Conservation (phyloP, 2,329 filamentous ascomycete species). For the Lasiodiplodia gonubiensis region DNA sequence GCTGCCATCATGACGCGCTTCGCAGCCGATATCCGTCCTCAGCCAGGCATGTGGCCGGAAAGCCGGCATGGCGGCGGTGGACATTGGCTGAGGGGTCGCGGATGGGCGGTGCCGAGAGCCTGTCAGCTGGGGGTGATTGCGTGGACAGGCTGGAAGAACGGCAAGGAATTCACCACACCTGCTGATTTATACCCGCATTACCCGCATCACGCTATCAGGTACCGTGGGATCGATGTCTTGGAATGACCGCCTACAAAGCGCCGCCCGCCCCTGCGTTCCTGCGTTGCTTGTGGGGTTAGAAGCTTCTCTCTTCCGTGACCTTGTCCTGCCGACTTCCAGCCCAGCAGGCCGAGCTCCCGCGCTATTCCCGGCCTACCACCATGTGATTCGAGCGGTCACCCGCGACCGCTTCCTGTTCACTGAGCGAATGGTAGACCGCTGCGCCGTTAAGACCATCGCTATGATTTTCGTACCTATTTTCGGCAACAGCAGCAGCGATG, state of each 20-base stretch:
- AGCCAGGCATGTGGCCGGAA: not conserved
- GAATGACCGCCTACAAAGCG: slow-evolving; percentile 7
- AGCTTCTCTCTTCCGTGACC: not conserved
- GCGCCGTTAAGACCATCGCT: not conserved
- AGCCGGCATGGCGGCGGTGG: slow-evolving; percentile 2
- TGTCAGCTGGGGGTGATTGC: slow-evolving; percentile 11
- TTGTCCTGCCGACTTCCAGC: too few relatives aligned
- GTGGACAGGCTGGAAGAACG: slow-evolving; percentile 4
- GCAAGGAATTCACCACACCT: not conserved
- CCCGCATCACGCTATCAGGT: slow-evolving; percentile 9
- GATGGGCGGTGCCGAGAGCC: slow-evolving; percentile 5
- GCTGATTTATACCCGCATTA: not conserved
- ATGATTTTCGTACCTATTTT: slow-evolving; percentile 8
- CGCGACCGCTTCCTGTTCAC: not conserved
- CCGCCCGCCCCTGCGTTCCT: not conserved
- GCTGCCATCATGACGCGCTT: not conserved
- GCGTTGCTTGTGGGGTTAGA: too few relatives aligned
- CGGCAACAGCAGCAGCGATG: not conserved
- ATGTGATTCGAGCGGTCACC: not conserved
- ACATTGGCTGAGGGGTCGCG: slow-evolving; percentile 1
- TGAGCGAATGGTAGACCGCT: not conserved
- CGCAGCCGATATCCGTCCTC: not conserved
- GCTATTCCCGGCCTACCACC: not conserved
- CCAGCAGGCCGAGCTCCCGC: too few relatives aligned
- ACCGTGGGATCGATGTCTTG: not conserved